Evolutionary conservation across 192 early-diverging fungal species (phyloP), one percentile per base, ranked within the genome.

Genomic region (Coemansia sp.): DNA sequence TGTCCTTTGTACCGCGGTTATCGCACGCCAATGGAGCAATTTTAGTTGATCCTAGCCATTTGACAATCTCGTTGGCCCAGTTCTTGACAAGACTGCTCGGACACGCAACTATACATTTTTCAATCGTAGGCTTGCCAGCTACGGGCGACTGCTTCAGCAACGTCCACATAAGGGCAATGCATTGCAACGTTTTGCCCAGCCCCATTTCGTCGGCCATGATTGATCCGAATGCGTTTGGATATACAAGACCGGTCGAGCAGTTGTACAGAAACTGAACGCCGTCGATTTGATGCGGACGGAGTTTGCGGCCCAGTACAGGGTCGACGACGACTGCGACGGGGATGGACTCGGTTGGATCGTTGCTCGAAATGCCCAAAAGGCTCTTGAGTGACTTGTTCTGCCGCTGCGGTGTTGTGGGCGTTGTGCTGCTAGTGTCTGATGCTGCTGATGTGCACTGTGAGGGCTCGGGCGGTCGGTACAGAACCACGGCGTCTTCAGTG

Each of bases 161-260:
- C 4, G 98, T 99, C 96, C 98, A 99, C n/a, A 99, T 72, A 15
- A 99, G 85, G 2, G 96, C 80, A 51, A 99, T 95, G 69, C 96
- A 93, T 86, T 94, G 90, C 4, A 93, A 75, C 3, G 92, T 93
- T 71, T 94, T 94, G 25, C 92, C 92, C 21, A 93, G 70, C 21
- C 92, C 92, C 92, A 98, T 97, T 67, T 99, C 98, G 77, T 99
- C 98, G 1, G 98, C 98, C 95, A 98, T 98, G 56, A 99, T 99
- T 62, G 94, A 96, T 64, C 96, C 98, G 69, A 84, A 92, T 1
- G 91, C 90, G 67, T 89, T 83, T 22, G 85, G 76, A 29, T 86
- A 78, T 14, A 87, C 85, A 22, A 62, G 66, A n/a, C 94, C 96
- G 12, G 93, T 98, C 0, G 90, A 87, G 77, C 98, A 99, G 35